Conservation (phyloP, 2,329 filamentous ascomycete species). For the Gremmenia infestans region DNA sequence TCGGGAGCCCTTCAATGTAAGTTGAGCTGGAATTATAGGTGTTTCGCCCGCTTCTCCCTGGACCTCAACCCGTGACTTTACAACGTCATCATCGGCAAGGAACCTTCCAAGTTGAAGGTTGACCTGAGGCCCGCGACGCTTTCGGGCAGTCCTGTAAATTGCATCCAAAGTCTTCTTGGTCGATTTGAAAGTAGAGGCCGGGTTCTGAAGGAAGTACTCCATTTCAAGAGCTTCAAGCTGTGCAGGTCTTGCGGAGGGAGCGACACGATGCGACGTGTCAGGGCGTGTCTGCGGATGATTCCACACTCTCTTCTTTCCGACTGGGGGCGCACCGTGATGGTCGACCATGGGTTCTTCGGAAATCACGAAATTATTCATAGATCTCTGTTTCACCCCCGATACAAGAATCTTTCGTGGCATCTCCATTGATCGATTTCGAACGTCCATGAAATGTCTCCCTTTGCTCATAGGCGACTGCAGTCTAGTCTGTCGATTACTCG, state of each 20-base stretch:
- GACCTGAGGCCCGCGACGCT: constrained; percentile 22
- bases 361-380: constrained; percentile 31
- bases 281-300: constrained; percentile 12
- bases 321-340: not conserved
- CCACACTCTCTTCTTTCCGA: not conserved
- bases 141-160: constrained; percentile 43
- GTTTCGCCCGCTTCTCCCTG: not conserved
- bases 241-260: constrained; percentile 39
- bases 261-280: constrained; percentile 13
- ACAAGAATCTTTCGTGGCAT: constrained; percentile 17
- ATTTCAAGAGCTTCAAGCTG: constrained; percentile 48
- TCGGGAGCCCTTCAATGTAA: not conserved
- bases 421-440: not conserved
- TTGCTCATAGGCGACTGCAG: constrained; percentile 6
- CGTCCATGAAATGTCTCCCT: not conserved
- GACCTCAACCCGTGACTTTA: constrained; percentile 11
- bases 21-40: not conserved
- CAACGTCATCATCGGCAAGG: constrained; percentile 25
- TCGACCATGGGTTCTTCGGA: constrained; percentile 4
- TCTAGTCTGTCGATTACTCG: constrained; percentile 19
- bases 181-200: constrained; percentile 40
- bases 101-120: constrained; percentile 36
- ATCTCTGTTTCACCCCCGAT: constrained; percentile 18
- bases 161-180: constrained; percentile 52
- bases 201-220: constrained; percentile 30